phyloP scores from a whole-genome alignment of 495 filamentous ascomycete species.

The Aspergillus avenaceus region DNA sequence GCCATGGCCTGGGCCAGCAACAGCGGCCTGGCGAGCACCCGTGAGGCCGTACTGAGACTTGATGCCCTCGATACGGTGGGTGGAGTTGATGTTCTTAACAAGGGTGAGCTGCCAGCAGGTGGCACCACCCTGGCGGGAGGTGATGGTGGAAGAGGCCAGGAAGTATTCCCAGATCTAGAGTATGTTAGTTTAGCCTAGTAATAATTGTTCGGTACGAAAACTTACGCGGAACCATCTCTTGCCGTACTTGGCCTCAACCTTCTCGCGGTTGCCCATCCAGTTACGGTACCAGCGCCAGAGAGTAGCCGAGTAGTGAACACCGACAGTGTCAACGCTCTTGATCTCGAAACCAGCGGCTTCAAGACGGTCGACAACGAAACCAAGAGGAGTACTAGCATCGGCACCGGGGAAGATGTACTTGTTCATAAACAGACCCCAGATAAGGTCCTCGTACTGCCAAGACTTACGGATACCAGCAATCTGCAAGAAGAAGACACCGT shows the following conservation, averaged over 20 bases:
- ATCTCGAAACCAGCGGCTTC: conserved; percentile 63
- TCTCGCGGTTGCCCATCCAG: conserved; percentile 94
- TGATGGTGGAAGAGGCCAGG: conserved; percentile 89
- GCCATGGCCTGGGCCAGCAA: conserved; percentile 33
- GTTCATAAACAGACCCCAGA: conserved; percentile 77
- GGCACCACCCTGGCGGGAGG: conserved; percentile 85
- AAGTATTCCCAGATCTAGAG: conserved; percentile 98
- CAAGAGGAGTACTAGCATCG: conserved; percentile 62
- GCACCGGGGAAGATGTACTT: conserved; percentile 73
- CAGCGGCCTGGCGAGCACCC: conserved; percentile 57
- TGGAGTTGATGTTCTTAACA: conserved; percentile 98
- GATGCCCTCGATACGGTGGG: conserved; percentile 88
- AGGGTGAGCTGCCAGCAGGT: conserved; percentile 94
- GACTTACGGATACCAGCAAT: conserved; percentile 65
- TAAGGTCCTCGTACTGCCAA: conserved; percentile 72
- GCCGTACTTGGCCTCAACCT: conserved; percentile 93
- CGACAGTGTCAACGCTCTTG: conserved; percentile 73
- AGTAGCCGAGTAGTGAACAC: conserved; percentile 95
- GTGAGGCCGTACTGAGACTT: conserved; percentile 66
- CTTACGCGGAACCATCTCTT: conserved; percentile 92
- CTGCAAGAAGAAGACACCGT: conserved; percentile 69
- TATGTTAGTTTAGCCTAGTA: conserved; percentile 7
- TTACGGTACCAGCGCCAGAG: conserved; percentile 99
- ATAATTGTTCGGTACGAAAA: conserved; percentile 7
- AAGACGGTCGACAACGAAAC: conserved; percentile 60